Evolutionary conservation across 139 green algal genomes (phyloP).

Genomic region (Trebouxia sp.): DNA sequence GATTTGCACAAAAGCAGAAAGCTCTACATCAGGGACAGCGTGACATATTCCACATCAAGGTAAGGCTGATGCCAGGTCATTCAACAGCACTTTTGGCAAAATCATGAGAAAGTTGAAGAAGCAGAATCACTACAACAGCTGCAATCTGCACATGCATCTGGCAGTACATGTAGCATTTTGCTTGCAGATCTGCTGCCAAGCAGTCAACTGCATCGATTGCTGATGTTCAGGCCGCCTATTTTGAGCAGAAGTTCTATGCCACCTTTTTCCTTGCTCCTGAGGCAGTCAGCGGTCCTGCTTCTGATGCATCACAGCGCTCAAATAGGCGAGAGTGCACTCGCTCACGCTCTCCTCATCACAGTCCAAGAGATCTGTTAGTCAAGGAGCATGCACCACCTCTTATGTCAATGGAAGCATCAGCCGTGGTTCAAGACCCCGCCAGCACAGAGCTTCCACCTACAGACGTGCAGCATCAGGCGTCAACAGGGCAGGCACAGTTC

Average conservation of each 20-base stretch:
- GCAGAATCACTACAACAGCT: neutral
- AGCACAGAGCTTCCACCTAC: too few species aligned
- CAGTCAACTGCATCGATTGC: too few species aligned
- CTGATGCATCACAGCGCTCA: neutral
- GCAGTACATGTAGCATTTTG: neutral
- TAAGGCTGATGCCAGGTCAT: too few species aligned
- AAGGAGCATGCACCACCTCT: neutral
- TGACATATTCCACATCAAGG: conserved; percentile 82
- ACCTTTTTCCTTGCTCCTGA: conserved; percentile 65
- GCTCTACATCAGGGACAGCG: conserved; percentile 61
- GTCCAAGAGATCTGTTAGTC: neutral
- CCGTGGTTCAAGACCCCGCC: too few species aligned
- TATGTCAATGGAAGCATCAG: too few species aligned
- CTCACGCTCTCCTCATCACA: neutral
- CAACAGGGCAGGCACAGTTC: too few species aligned
- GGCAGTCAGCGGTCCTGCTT: neutral
- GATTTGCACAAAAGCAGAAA: conserved; percentile 64
- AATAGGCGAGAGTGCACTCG: neutral
- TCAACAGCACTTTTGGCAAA: neutral
- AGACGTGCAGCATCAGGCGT: too few species aligned
- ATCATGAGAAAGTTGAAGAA: too few species aligned
- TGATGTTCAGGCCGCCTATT: conserved; percentile 55
- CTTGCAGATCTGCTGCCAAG: neutral
- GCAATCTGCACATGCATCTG: neutral
- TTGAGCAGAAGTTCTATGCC: conserved; percentile 74